Evolutionary conservation across 73 alveolate species (phyloP), one percentile per base, ranked within the genome.

Genomic region (Tetrahymena malaccensis): DNA sequence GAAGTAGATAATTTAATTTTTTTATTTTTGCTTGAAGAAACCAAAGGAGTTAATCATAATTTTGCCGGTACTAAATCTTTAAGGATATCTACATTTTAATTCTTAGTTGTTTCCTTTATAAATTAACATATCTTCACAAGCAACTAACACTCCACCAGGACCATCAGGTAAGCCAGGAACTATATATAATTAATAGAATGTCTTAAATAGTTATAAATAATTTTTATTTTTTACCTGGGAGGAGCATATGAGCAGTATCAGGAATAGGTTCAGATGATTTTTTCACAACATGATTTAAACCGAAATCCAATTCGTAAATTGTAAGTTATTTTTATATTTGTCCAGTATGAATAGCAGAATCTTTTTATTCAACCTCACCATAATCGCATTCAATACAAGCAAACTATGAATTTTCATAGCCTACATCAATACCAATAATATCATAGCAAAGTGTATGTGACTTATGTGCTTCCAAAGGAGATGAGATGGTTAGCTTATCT

Each of bases 381-480:
- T 99, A 99, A 96, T 99, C 99, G 22, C 98, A 98, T 97, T 99
- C 99, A 25, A 99, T 94, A 55, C 99, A 96, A 34, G 99, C 99
- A 96, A 99, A 99, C 38, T 97, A 97, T 7, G 99, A 99, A 97
- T 99, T 99, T 50, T 99, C 99, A 94, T 98, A 99, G 21, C 99
- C 99, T 43, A 99, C 99, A 96, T 99, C 99, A 93, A 99, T 95
- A 57, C 99, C 99, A 93, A 97, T 97, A 96, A 99, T 98, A 97
- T 98, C 99, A 95, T 98, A 99, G 43, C 98, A 98, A 31, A 99
- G 97, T 55, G 99, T 98, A 93, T 99, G 99, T 44, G 99, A 99
- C 96, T 99, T 99, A 96, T 99, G 99, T 43, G 99, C 99, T 97
- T 99, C 99, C 84, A 99, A 97, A 44, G 99, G 99, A 22, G 99